Evolutionary conservation across 1,284 basidiomycete genomes (phyloP).

Genomic region (Prillingera fragicola): DNA sequence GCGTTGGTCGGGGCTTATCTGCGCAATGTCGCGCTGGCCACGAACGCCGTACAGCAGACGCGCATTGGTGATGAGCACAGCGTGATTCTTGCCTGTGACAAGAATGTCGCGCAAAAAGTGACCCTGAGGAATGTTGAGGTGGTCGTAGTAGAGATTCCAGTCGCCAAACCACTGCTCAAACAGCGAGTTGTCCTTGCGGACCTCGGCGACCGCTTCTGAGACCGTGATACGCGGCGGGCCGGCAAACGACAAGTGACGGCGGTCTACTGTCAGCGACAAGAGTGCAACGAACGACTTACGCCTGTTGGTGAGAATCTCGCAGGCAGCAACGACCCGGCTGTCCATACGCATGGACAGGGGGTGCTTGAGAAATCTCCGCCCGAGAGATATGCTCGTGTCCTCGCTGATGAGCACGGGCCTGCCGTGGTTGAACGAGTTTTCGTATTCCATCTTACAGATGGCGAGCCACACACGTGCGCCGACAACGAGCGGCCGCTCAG

Average conservation of each 20-base stretch:
- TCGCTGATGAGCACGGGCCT: conserved; percentile 84
- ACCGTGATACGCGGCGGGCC: not conserved
- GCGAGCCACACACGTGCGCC: conserved; percentile 80
- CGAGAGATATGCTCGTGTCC: conserved; percentile 67
- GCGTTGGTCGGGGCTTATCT: conserved; percentile 9
- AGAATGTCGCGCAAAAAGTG: conserved; percentile 7
- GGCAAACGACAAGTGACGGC: not conserved
- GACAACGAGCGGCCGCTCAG: conserved; percentile 69
- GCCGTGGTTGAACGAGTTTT: conserved; percentile 53
- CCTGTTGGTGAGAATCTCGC: conserved; percentile 34
- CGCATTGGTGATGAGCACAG: conserved; percentile 23
- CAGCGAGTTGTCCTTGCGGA: conserved; percentile 31
- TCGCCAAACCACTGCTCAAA: conserved; percentile 39
- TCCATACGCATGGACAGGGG: conserved; percentile 84
- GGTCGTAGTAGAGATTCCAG: conserved; percentile 37
- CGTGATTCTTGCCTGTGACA: conserved; percentile 7
- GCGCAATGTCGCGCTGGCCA: conserved; percentile 19
- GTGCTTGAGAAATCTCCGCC: conserved; percentile 69
- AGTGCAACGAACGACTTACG: too few species aligned
- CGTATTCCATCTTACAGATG: conserved; percentile 71
- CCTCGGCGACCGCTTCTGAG: conserved; percentile 1
- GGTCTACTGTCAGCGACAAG: too few species aligned
- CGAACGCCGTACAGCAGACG: conserved; percentile 25
- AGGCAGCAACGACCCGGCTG: conserved; percentile 80
- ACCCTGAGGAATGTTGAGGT: not conserved